These are phyloP conservation scores for Lantana camara DNA, from an alignment of 257 asterid genomes.

Conservation along the genomic window DNA sequence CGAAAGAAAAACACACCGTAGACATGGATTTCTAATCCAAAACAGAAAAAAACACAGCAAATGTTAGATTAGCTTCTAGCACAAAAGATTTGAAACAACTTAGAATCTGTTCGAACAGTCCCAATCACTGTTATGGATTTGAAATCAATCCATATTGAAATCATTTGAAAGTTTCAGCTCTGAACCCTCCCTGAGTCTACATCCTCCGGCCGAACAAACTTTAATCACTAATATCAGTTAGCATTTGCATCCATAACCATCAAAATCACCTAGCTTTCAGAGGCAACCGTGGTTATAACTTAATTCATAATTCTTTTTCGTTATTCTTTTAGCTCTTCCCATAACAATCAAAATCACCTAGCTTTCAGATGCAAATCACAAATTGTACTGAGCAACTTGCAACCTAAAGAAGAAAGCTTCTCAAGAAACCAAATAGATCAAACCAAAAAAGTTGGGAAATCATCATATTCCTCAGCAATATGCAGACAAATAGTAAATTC, in stretches of 20 bases:
- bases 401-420: slow-evolving; percentile 1
- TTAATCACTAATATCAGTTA: slow-evolving; percentile 14
- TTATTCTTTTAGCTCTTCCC: no score
- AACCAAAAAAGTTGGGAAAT: not conserved
- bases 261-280: slow-evolving; percentile 13
- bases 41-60: no score
- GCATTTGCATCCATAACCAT: not conserved
- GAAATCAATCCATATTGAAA: not conserved
- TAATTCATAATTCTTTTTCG: no score
- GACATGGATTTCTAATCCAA: no score
- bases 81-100: no score
- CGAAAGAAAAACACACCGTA: no score
- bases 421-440: slow-evolving; percentile 6
- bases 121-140: slow-evolving; percentile 4
- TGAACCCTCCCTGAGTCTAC: no score
- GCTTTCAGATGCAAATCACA: not conserved
- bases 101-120: no score
- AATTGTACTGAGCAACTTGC: slow-evolving; percentile 8
- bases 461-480: slow-evolving; percentile 6
- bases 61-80: no score
- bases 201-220: no score
- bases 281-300: no score
- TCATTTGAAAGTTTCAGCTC: not conserved
- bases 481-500: not conserved
- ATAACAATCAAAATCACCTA: no score